Evolutionary conservation across 371 early-diverging fungal species (phyloP), one percentile per base, ranked within the genome.

Genomic region (Cokeromyces recurvatus): DNA sequence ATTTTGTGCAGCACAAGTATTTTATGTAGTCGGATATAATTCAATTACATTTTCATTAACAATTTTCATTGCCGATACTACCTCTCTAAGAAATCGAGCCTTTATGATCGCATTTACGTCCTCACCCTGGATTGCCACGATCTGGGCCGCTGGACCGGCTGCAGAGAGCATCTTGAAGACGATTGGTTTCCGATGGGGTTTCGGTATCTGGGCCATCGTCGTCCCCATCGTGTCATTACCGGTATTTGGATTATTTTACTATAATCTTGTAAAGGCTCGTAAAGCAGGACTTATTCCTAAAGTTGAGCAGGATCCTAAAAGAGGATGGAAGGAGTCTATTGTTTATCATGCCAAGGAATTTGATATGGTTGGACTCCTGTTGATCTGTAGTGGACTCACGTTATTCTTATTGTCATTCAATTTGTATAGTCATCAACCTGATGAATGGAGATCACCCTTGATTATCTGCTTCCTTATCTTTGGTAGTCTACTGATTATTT

Each of bases 171-270:
- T 56, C 4, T 22, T 54, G 24, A 15, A 42, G 4, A 56, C 34
- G 0, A 56, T 56, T 41, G 56, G 56, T 10, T 54, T 54, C 32
- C 51, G 51, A 45, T 56, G 56, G 56, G 51, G 51, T 31, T 56
- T 51, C 15, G 56, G 56, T 41, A 46, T 56, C 14, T 56, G 44
- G 34, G 51, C 51, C 19, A 56, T 56, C 15, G 23, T 56, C 12
- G 21, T 51, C 36, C 56, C 56, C 15, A 19, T 56, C 11, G 23
- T 38, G 1, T 24, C 38, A 15, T 4, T 32, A 24, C 54, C 54
- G 4, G 14, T 54, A 8, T 54, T 43, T 38, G 48, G 48, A 14
- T 24, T 54, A 7, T 54, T 54, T 25, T 54, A 54, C 12, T 54
- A 54, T 19, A 43, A 54, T 10, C 47, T 43, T 17, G 8, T 54